Base-by-base conservation (phyloP, 176 grass and related monocot species). In the Bolboschoenus planiculmis region DNA sequence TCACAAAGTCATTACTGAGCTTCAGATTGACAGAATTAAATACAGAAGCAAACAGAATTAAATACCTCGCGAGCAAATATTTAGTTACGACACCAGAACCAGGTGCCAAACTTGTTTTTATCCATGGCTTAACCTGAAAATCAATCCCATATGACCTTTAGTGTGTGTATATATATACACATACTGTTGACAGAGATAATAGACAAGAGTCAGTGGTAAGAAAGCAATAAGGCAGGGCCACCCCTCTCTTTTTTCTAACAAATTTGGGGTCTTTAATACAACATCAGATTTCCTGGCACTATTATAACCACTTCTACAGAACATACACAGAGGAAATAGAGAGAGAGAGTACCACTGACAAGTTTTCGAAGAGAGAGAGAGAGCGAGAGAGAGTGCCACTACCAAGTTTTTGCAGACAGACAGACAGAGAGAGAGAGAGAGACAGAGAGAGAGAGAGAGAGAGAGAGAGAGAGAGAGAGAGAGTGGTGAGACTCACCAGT, bases 61-160 rank as follows among this genome's bases (percentile, higher is more conserved):
- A 24, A 42, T 90, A 97, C 94, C 94, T 97, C 84, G 92, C 66
- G 83, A 92, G 86, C 76, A 97, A 89, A 70, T 97, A 97, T 81
- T 94, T 97, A n/a, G 94, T 97, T 56, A 97, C 94, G 68, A 92
- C 94, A 65, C 94, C 94, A 59, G 94, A 97, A 84, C 94, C 94
- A 85, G 94, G 94, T 72, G 94, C 94, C 76, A 97, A 90, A 72
- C 94, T 97, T 79, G 94, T 97, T 66, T 97, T 97, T 42, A 97
- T 86, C 94, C 94, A 97, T 84, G 91, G 94, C 87, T 97, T 97
- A 21, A 97, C 91, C 94, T 97, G 83, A 87, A 88, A 53, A 53
- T 77, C 40, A 77, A 53, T 53, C 72, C 26, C 46, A 77, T 18
- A 34, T 18, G 15, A 34, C 4, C 36, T 36, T 42, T 23, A 10